Evolutionary conservation across 257 asterid species (phyloP).

Genomic region (Striga asiatica): DNA sequence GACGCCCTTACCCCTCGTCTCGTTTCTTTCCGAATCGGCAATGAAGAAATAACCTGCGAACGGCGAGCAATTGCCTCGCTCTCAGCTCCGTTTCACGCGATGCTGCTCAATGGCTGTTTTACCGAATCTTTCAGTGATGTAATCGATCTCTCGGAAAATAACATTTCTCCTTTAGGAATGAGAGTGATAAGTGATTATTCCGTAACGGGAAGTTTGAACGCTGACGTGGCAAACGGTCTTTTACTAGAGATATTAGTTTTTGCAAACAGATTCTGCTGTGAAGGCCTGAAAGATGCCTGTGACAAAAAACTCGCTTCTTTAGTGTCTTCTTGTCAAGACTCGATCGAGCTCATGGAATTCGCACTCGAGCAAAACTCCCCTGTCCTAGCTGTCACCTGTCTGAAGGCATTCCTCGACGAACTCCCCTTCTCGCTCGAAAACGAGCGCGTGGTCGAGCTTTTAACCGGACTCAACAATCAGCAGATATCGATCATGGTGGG

Average conservation of each 20-base stretch:
- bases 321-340: conserved; percentile 69
- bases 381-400: conserved; percentile 79
- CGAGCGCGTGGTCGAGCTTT: conserved; percentile 52
- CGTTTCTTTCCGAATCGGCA: conserved; percentile 61
- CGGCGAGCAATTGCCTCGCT: conserved; percentile 66
- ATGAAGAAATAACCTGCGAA: conserved; percentile 62
- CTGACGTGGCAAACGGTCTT: conserved; percentile 36
- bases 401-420: conserved; percentile 71
- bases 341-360: conserved; percentile 75
- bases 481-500: conserved; percentile 70
- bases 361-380: conserved; percentile 84
- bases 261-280: conserved; percentile 94
- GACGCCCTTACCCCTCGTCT: conserved; percentile 17
- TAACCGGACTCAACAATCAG: conserved; percentile 48
- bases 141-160: conserved; percentile 77
- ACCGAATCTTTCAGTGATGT: conserved; percentile 68
- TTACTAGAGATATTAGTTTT: conserved; percentile 80
- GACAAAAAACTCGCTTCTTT: conserved; percentile 78
- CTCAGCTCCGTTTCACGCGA: conserved; percentile 84
- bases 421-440: conserved; percentile 73
- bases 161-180: conserved; percentile 69
- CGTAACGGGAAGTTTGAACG: conserved; percentile 39
- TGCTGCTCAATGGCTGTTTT: conserved; percentile 92
- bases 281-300: conserved; percentile 76
- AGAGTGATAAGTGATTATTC: conserved; percentile 51